phyloP scores from a whole-genome alignment of 2,329 filamentous ascomycete genomes.

The Beauveria sp. region DNA sequence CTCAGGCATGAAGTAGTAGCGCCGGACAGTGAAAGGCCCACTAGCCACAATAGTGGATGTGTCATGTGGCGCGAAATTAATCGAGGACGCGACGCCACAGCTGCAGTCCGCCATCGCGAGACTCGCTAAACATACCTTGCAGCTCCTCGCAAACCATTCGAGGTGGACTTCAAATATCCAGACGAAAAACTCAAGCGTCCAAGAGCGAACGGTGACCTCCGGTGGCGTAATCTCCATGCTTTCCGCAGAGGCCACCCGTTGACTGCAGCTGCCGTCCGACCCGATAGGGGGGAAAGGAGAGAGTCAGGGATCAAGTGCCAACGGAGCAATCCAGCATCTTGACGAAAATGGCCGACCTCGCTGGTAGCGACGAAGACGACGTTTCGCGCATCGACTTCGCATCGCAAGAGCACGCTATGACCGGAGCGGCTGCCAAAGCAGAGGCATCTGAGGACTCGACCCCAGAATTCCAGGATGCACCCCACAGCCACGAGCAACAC shows the following conservation, averaged over 20 bases:
- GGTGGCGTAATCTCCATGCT: neutral
- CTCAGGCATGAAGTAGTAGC: neutral
- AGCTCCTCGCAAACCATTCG: neutral
- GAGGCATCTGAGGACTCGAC: conserved; percentile 14
- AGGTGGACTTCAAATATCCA: neutral
- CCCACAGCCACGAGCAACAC: conserved; percentile 39
- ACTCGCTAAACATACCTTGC: neutral
- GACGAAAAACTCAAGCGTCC: neutral
- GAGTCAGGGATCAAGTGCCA: neutral
- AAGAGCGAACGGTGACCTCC: neutral
- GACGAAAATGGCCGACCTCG: conserved; percentile 36
- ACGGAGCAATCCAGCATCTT: neutral
- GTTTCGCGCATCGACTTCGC: conserved; percentile 31
- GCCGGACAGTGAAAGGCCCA: neutral
- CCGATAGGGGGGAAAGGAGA: neutral
- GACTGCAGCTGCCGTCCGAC: neutral
- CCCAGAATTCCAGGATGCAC: conserved; percentile 28
- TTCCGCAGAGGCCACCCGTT: neutral
- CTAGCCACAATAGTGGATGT: conserved; percentile 6
- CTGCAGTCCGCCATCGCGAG: conserved; percentile 1
- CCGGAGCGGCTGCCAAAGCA: conserved; percentile 10
- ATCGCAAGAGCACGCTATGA: conserved; percentile 27
- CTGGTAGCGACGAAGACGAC: conserved; percentile 38
- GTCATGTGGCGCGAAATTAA: conserved; percentile 6
- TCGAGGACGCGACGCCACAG: conserved; percentile 3